phyloP scores from a whole-genome alignment of 768 basidiomycete genomes.

The Ramaria sp. region DNA sequence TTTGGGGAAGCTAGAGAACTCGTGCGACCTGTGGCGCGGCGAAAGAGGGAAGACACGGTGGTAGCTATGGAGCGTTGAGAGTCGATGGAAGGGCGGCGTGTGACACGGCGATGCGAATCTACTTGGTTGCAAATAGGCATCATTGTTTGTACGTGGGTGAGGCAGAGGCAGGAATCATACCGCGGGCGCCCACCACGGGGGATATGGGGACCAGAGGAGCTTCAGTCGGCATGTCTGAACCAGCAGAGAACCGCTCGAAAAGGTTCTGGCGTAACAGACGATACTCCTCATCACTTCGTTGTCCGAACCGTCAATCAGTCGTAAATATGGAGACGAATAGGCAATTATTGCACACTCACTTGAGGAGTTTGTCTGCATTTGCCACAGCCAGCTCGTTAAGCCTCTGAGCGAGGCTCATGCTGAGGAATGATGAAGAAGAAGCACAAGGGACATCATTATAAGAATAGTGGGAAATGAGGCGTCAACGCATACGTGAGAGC shows the following conservation, averaged over 20 bases:
- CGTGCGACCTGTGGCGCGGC: slow-evolving; percentile 31
- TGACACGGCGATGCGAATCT: neutral
- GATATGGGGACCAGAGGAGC: slow-evolving; percentile 48
- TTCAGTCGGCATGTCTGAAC: slow-evolving; percentile 50
- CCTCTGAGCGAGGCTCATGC: slow-evolving; percentile 68
- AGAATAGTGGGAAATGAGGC: neutral
- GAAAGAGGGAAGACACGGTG: slow-evolving; percentile 40
- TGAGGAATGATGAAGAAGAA: slow-evolving; percentile 22
- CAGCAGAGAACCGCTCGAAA: slow-evolving; percentile 66
- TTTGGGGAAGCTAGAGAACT: slow-evolving; percentile 19
- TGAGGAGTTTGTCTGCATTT: slow-evolving; percentile 69
- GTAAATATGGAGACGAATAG: neutral
- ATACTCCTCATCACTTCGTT: slow-evolving; percentile 71
- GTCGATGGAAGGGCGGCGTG: slow-evolving; percentile 37
- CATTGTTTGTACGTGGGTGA: neutral
- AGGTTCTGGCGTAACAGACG: slow-evolving; percentile 74
- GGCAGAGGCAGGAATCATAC: neutral
- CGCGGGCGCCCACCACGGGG: neutral
- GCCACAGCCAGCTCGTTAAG: slow-evolving; percentile 73
- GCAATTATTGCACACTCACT: slow-evolving; percentile 35
- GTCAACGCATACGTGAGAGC: slow-evolving; percentile 21
- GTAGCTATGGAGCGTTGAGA: slow-evolving; percentile 45
- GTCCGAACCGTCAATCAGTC: neutral
- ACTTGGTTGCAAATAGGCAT: neutral
- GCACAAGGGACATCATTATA: slow-evolving; percentile 3